Conservation (phyloP, 2,329 filamentous ascomycete genomes). For the Fusarium sororula region DNA sequence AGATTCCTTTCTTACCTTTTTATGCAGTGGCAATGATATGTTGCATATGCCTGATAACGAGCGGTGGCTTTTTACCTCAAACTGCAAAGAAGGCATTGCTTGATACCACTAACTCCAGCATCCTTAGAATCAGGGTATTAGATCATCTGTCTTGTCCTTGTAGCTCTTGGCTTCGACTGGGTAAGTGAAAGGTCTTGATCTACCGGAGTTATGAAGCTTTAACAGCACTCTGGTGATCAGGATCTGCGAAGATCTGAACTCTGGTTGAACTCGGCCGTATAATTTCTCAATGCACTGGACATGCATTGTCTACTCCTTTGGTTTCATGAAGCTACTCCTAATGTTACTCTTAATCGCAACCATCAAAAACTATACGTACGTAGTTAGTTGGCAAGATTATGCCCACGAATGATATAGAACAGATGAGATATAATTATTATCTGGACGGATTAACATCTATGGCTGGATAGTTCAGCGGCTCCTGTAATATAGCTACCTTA, state of each 20-base stretch:
- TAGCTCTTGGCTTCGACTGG: neutral
- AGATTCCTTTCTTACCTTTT: neutral
- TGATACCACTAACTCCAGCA: neutral
- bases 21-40: neutral
- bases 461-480: neutral
- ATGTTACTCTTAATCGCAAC: neutral
- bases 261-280: neutral
- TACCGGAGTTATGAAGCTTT: neutral
- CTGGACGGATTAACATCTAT: neutral
- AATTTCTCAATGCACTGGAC: neutral
- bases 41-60: neutral
- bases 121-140: neutral
- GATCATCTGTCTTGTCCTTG: neutral
- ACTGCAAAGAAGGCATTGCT: neutral
- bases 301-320: neutral
- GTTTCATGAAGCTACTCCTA: neutral
- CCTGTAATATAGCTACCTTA: neutral
- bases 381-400: neutral
- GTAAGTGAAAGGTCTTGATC: neutral
- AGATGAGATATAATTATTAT: too few species aligned
- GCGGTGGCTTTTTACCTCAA: neutral
- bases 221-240: too few species aligned
- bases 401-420: neutral
- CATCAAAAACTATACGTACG: neutral
- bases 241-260: neutral